These are phyloP conservation scores for Chimonanthus praecox DNA, from an alignment of 164 flowering plant genomes.

Conservation along the genomic window DNA sequence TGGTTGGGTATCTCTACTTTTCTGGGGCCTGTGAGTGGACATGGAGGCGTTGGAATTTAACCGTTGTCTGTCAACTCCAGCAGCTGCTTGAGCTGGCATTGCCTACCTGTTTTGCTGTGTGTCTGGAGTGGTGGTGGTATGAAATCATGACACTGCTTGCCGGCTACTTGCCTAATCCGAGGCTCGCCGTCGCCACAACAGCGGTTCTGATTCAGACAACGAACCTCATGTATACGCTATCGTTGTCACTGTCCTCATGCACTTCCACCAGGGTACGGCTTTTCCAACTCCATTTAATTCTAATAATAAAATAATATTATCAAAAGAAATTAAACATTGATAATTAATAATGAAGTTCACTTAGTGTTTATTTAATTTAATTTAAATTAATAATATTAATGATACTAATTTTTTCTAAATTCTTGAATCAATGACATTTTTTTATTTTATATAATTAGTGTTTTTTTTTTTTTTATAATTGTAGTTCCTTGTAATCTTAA, in stretches of 20 bases:
- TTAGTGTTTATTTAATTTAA: no score
- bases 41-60: slow-evolving; percentile 23
- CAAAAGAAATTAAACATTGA: no score
- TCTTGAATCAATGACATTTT: no score
- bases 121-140: slow-evolving; percentile 11
- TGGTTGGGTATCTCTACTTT: slow-evolving; percentile 51
- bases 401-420: no score
- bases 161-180: slow-evolving; percentile 2
- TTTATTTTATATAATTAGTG: no score
- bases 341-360: no score
- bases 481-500: no score
- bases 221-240: slow-evolving; percentile 82
- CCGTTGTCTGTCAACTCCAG: slow-evolving; percentile 35
- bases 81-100: slow-evolving; percentile 10
- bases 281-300: no score
- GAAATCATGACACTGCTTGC: slow-evolving; percentile 7
- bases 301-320: no score
- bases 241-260: slow-evolving; percentile 82
- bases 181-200: slow-evolving; percentile 5
- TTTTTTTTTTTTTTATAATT: no score
- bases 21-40: slow-evolving; percentile 34
- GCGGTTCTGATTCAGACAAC: slow-evolving; percentile 9
- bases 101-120: slow-evolving; percentile 5
- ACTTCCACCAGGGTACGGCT: slow-evolving; percentile 72
- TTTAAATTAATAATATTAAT: no score